Evolutionary conservation across 441 rosid genomes (phyloP).

Genomic region (Theobroma grandiflorum): DNA sequence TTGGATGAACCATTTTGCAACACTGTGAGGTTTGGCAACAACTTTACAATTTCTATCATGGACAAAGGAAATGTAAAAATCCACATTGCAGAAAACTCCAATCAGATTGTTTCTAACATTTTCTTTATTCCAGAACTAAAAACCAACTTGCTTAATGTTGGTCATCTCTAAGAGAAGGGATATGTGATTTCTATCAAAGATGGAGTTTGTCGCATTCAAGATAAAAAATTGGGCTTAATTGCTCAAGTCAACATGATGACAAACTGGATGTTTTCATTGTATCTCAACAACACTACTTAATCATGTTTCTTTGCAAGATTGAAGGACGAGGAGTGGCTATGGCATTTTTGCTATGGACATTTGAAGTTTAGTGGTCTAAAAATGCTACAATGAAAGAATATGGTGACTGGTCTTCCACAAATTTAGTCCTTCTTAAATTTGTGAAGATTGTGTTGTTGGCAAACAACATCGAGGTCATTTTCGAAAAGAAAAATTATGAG

Average conservation of each 20-base stretch:
- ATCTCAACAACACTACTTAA: too few relatives aligned
- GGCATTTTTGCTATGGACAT: neutral
- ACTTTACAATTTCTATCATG: neutral
- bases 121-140: neutral
- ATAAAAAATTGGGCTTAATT: neutral
- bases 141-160: neutral
- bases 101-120: neutral
- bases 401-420: neutral
- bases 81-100: neutral
- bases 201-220: neutral
- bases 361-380: neutral
- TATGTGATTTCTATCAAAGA: neutral
- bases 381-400: neutral
- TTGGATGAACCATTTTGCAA: neutral
- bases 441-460: too few relatives aligned
- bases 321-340: neutral
- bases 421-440: too few relatives aligned
- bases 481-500: too few relatives aligned
- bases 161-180: neutral
- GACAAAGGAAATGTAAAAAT: neutral
- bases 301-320: too few relatives aligned
- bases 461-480: too few relatives aligned
- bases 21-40: neutral
- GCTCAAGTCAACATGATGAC: neutral
- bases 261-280: neutral